Evolutionary conservation across 768 basidiomycete species (phyloP).

Genomic region (Boletus reticulatus): DNA sequence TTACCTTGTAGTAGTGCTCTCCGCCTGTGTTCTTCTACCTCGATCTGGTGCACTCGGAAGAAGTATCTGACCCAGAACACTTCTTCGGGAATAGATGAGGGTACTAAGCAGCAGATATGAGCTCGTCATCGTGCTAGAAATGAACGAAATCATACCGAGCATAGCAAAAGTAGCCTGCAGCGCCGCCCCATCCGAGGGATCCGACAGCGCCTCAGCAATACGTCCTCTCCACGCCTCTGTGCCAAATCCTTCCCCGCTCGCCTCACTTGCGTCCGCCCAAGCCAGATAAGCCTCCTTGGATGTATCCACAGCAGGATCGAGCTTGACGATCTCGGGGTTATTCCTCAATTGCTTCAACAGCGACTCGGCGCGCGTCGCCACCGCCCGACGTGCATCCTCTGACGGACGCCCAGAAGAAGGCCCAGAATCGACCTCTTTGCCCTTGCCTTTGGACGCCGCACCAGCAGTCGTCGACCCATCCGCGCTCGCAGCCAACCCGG

Average conservation of each 20-base stretch:
- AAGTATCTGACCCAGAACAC: conserved; percentile 89
- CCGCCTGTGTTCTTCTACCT: conserved; percentile 73
- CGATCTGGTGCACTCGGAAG: conserved; percentile 83
- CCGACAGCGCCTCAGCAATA: conserved; percentile 47
- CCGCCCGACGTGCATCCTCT: conserved; percentile 48
- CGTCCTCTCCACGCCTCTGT: conserved; percentile 52
- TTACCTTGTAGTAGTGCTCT: conserved; percentile 73
- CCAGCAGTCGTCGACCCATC: conserved; percentile 13
- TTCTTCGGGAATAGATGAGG: conserved; percentile 56
- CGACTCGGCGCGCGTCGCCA: conserved; percentile 74
- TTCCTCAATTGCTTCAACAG: conserved; percentile 69
- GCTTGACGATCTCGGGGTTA: conserved; percentile 71
- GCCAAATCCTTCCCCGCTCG: conserved; percentile 50
- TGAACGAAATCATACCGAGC: conserved; percentile 49
- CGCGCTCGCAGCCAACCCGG: conserved; percentile 24
- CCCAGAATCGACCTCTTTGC: conserved; percentile 31
- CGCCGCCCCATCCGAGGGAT: conserved; percentile 48
- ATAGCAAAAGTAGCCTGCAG: conserved; percentile 52
- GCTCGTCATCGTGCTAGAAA: conserved; percentile 1
- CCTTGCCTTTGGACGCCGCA: conserved; percentile 34
- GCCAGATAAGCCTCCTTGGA: conserved; percentile 51
- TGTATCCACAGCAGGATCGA: conserved; percentile 71
- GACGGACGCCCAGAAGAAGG: conserved; percentile 28
- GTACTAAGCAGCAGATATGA: conserved; percentile 48
- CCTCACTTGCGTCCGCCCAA: conserved; percentile 60